Conservation (phyloP, 164 flowering plant species). For the Piper betle region DNA sequence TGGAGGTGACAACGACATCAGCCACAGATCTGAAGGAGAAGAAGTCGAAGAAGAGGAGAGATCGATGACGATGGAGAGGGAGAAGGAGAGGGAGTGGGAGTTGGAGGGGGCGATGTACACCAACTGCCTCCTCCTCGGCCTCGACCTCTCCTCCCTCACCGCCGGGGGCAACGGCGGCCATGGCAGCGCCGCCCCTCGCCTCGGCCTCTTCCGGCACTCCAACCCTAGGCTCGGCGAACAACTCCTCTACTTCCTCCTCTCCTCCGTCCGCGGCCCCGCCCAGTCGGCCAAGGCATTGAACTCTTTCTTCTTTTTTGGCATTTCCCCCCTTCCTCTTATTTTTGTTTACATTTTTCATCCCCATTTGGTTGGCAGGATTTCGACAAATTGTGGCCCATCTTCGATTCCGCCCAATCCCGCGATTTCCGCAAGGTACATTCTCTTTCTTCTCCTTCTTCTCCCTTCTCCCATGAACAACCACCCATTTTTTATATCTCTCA, state of each 20-base stretch:
- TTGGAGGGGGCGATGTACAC: slow-evolving; percentile 99
- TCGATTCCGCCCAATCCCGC: slow-evolving; percentile 90
- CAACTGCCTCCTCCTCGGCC: slow-evolving; percentile 81
- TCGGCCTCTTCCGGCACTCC: slow-evolving; percentile 91
- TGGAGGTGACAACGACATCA: no score
- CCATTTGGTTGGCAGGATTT: slow-evolving; percentile 55
- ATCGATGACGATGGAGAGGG: slow-evolving; percentile 40
- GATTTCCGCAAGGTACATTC: slow-evolving; percentile 98
- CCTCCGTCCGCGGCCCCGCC: slow-evolving; percentile 86
- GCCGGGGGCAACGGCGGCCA: no score
- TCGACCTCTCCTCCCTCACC: slow-evolving; percentile 80
- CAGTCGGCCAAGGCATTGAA: slow-evolving; percentile 93
- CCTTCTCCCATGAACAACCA: no score
- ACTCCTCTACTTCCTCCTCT: slow-evolving; percentile 83
- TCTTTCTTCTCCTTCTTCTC: no score
- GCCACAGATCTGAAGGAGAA: no score
- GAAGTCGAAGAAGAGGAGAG: no score
- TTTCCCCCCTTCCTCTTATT: no score
- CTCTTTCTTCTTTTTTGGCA: no score
- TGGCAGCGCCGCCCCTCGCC: slow-evolving; percentile 52
- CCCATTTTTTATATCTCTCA: no score
- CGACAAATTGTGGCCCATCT: slow-evolving; percentile 99
- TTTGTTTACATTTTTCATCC: slow-evolving; percentile 3
- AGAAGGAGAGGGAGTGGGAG: slow-evolving; percentile 88
- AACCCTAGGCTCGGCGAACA: slow-evolving; percentile 98